phyloP scores from a whole-genome alignment of 495 filamentous ascomycete genomes.

The Penicillium parvum region DNA sequence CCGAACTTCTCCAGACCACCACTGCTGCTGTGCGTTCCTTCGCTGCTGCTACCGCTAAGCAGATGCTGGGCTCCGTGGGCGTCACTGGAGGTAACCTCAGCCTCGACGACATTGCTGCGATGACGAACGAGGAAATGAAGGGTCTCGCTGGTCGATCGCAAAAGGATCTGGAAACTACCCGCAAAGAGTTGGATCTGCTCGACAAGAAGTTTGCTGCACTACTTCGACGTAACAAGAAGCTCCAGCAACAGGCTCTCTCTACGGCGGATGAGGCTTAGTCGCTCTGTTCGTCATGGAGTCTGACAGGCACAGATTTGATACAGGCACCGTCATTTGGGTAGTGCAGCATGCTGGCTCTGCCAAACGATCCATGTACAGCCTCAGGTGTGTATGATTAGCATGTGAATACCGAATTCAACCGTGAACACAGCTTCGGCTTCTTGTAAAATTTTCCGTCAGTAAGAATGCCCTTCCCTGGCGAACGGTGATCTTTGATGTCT shows the following conservation, averaged over 20 bases:
- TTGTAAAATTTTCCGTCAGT: too few relatives aligned
- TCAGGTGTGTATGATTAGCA: not conserved
- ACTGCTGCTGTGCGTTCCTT: conserved; percentile 42
- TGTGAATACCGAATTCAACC: too few relatives aligned
- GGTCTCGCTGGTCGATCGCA: conserved; percentile 34
- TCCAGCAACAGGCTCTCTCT: conserved; percentile 38
- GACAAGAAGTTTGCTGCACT: conserved; percentile 46
- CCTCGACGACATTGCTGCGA: conserved; percentile 38
- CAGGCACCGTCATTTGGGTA: too few relatives aligned
- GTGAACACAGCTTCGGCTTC: too few relatives aligned
- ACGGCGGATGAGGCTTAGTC: conserved; percentile 3
- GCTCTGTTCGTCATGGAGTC: not conserved
- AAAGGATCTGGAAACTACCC: conserved; percentile 38
- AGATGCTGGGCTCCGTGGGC: conserved; percentile 37
- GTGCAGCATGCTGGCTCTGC: too few relatives aligned
- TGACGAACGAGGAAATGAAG: conserved; percentile 42
- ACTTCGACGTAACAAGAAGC: conserved; percentile 48
- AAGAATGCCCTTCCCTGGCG: too few relatives aligned
- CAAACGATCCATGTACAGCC: too few relatives aligned
- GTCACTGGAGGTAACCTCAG: conserved; percentile 31
- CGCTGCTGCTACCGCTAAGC: conserved; percentile 39
- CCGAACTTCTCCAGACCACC: conserved; percentile 40
- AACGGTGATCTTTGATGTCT: too few relatives aligned
- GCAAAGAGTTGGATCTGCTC: conserved; percentile 41
- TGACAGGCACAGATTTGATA: not conserved